These are phyloP conservation scores for Pleurotus giganteus DNA, from an alignment of 768 basidiomycete species.

Conservation along the genomic window DNA sequence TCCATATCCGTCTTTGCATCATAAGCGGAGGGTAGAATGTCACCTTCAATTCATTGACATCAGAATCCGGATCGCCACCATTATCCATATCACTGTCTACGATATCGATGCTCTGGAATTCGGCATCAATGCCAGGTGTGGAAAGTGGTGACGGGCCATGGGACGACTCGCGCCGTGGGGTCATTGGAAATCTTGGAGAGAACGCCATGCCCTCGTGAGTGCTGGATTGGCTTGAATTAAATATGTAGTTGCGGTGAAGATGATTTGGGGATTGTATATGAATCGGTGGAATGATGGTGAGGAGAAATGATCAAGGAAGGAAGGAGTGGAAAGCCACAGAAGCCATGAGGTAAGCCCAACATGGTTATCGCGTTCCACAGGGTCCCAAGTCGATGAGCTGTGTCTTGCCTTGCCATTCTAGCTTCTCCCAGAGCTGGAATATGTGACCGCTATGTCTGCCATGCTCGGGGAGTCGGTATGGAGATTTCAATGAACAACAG, in stretches of 20 bases:
- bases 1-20: conserved; percentile 71
- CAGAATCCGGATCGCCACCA: conserved; percentile 19
- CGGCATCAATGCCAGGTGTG: not conserved
- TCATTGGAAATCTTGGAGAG: not conserved
- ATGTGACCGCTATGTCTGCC: no score
- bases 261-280: not conserved
- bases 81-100: not conserved
- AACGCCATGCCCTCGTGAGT: not conserved
- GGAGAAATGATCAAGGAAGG: not conserved
- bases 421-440: no score
- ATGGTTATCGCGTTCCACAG: not conserved
- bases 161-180: not conserved
- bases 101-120: not conserved
- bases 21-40: conserved; percentile 67
- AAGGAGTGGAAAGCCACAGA: not conserved
- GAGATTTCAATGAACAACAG: not conserved
- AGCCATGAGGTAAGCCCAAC: not conserved
- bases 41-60: conserved; percentile 47
- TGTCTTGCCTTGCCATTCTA: no score
- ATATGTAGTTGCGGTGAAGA: no score
- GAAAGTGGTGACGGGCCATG: conserved; percentile 5
- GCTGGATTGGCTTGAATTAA: not conserved
- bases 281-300: no score
- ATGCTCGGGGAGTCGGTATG: no score
- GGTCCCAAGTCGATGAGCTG: not conserved